Evolutionary conservation across 169 alveolate species (phyloP).

Genomic region (Cryptosporidium sp.): DNA sequence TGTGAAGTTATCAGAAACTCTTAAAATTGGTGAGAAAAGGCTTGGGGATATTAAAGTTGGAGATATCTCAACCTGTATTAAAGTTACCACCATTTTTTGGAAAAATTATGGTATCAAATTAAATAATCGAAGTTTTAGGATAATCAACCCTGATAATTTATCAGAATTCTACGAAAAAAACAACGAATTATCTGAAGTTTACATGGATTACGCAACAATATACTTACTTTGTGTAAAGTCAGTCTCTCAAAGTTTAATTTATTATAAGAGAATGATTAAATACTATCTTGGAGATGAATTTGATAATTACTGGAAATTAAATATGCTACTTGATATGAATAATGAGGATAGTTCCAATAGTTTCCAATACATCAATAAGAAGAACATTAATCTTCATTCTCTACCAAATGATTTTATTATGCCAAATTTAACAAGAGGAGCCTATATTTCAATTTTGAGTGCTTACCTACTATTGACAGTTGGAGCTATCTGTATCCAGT

Average conservation of each 20-base stretch:
- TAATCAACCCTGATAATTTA: slow-evolving; percentile 14
- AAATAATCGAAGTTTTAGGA: slow-evolving; percentile 31
- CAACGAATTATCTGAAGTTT: slow-evolving; percentile 14
- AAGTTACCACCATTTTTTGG: slow-evolving; percentile 39
- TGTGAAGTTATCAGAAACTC: neutral
- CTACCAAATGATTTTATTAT: slow-evolving; percentile 41
- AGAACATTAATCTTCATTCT: slow-evolving; percentile 45
- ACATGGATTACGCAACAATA: slow-evolving; percentile 52
- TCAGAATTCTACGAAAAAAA: slow-evolving; percentile 33
- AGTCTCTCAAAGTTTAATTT: slow-evolving; percentile 24
- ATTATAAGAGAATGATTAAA: slow-evolving; percentile 27
- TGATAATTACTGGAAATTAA: slow-evolving; percentile 25
- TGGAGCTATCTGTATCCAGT: slow-evolving; percentile 25
- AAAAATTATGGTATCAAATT: slow-evolving; percentile 16
- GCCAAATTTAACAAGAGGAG: slow-evolving; percentile 27
- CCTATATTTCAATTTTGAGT: neutral
- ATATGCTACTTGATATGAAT: slow-evolving; percentile 7
- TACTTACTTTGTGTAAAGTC: slow-evolving; percentile 46
- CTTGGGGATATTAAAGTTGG: slow-evolving; percentile 10
- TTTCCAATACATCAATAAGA: slow-evolving; percentile 38
- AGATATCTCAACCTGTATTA: slow-evolving; percentile 56
- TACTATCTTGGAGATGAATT: neutral
- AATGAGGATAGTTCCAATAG: slow-evolving; percentile 31
- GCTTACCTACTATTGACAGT: slow-evolving; percentile 18
- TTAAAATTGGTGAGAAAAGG: slow-evolving; percentile 4